These are phyloP conservation scores for Microcyclosporella mali DNA, from an alignment of 2,329 filamentous ascomycete species.

Conservation along the genomic window DNA sequence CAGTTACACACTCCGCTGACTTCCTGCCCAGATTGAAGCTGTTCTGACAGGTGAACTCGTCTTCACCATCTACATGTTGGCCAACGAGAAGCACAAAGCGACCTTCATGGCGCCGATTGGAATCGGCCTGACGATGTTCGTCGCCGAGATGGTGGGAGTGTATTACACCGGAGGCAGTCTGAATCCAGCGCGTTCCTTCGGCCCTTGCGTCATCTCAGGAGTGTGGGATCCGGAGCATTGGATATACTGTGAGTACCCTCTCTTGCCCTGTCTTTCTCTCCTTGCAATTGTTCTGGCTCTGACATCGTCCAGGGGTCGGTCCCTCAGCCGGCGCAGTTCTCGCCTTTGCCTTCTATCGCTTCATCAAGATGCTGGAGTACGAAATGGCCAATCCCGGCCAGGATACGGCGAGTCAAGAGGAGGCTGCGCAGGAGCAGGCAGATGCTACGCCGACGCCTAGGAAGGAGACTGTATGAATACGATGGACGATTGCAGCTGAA, in stretches of 20 bases:
- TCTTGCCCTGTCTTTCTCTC: not conserved
- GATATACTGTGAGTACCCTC: slow-evolving; percentile 19
- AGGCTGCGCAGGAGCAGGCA: slow-evolving; percentile 16
- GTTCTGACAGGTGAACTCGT: slow-evolving; percentile 37
- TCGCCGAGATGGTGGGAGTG: slow-evolving; percentile 38
- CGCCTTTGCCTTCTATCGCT: slow-evolving; percentile 31
- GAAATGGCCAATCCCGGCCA: slow-evolving; percentile 29
- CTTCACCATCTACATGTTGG: slow-evolving; percentile 39
- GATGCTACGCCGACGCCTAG: slow-evolving; percentile 19
- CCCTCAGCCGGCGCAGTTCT: slow-evolving; percentile 27
- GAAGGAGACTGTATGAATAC: slow-evolving; percentile 6
- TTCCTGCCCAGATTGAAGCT: slow-evolving; percentile 31
- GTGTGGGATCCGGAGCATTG: slow-evolving; percentile 21
- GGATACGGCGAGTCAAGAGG: slow-evolving; percentile 17
- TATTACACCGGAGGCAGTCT: slow-evolving; percentile 35
- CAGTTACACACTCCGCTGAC: not conserved
- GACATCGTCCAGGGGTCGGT: slow-evolving; percentile 23
- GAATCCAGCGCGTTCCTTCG: slow-evolving; percentile 34
- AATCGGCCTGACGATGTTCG: slow-evolving; percentile 47
- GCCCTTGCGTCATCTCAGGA: slow-evolving; percentile 23
- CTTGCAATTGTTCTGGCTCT: not conserved
- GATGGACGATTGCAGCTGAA: no score
- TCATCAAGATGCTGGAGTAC: slow-evolving; percentile 31
- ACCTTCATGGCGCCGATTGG: slow-evolving; percentile 41
- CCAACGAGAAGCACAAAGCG: slow-evolving; percentile 37